phyloP scores from a whole-genome alignment of 495 filamentous ascomycete species.

The Penicillium ochrochloron region DNA sequence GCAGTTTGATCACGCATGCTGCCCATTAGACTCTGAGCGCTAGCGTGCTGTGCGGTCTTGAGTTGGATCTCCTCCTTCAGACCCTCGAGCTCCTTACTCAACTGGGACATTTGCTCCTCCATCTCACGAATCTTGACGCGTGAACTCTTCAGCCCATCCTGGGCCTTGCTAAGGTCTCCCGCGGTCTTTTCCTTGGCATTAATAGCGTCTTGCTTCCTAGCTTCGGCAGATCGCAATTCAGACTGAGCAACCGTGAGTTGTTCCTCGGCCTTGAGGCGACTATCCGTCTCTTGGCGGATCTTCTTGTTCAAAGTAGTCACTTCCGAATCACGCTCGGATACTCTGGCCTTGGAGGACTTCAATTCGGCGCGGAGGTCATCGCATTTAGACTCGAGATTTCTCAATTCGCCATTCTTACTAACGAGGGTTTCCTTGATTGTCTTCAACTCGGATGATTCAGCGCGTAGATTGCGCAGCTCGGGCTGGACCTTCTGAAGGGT shows the following conservation, averaged over 20 bases:
- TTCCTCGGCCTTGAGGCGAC: slow-evolving; percentile 76
- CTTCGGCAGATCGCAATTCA: slow-evolving; percentile 74
- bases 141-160: slow-evolving; percentile 69
- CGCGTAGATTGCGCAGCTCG: slow-evolving; percentile 74
- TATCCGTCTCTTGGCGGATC: slow-evolving; percentile 72
- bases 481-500: slow-evolving; percentile 84
- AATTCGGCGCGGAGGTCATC: slow-evolving; percentile 79
- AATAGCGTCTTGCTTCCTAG: slow-evolving; percentile 74
- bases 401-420: slow-evolving; percentile 69
- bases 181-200: slow-evolving; percentile 70
- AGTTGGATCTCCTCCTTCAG: slow-evolving; percentile 81
- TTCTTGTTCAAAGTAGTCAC: slow-evolving; percentile 76
- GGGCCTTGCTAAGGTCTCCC: slow-evolving; percentile 68
- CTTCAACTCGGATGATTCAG: slow-evolving; percentile 75
- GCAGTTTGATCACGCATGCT: slow-evolving; percentile 91
- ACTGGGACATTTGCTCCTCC: slow-evolving; percentile 68
- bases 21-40: slow-evolving; percentile 80
- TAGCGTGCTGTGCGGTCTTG: slow-evolving; percentile 83
- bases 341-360: slow-evolving; percentile 65
- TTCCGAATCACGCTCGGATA: slow-evolving; percentile 75
- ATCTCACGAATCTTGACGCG: slow-evolving; percentile 68
- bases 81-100: slow-evolving; percentile 66
- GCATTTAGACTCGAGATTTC: slow-evolving; percentile 75
- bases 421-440: slow-evolving; percentile 71
- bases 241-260: slow-evolving; percentile 68